Percentiles rank a stretch among this genome's conserved stretches.
Evolutionary conservation across 1,284 basidiomycete species (phyloP).

Genomic region (Pseudozyma sp.): DNA sequence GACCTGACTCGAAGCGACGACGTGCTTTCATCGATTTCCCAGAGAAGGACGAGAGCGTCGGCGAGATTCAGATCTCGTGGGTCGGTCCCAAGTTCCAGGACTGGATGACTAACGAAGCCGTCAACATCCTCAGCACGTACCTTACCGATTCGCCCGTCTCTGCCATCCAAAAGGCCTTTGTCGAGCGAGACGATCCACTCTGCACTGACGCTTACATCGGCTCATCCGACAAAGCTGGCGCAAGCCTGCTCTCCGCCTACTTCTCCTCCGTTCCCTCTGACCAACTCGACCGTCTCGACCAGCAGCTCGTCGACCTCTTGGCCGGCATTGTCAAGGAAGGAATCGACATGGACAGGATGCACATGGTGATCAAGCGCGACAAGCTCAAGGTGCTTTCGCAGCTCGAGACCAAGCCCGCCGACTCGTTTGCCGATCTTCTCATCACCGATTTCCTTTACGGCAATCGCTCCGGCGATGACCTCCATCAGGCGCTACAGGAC

Average conservation of each 20-base stretch:
- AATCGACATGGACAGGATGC: slow-evolving; percentile 92
- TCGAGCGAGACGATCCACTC: slow-evolving; percentile 90
- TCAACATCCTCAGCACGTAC: slow-evolving; percentile 84
- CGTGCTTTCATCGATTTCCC: slow-evolving; percentile 88
- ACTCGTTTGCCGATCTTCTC: slow-evolving; percentile 74
- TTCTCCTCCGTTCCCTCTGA: slow-evolving; percentile 86
- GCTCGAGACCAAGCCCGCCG: slow-evolving; percentile 70
- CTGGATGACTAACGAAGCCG: slow-evolving; percentile 82
- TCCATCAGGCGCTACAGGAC: slow-evolving; percentile 81
- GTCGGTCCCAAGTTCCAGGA: slow-evolving; percentile 81
- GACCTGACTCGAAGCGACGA: slow-evolving; percentile 50
- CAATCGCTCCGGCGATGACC: slow-evolving; percentile 81
- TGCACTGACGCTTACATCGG: slow-evolving; percentile 86
- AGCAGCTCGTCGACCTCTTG: slow-evolving; percentile 79
- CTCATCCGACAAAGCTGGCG: slow-evolving; percentile 77
- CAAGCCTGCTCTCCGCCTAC: slow-evolving; percentile 80
- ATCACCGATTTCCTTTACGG: slow-evolving; percentile 87
- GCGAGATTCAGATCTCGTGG: slow-evolving; percentile 85
- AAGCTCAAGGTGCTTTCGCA: slow-evolving; percentile 77
- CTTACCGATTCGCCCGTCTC: slow-evolving; percentile 85
- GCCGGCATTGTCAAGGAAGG: slow-evolving; percentile 79
- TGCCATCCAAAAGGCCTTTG: slow-evolving; percentile 90
- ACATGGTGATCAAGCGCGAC: slow-evolving; percentile 85
- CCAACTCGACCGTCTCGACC: slow-evolving; percentile 79
- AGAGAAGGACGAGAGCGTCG: slow-evolving; percentile 95